These are phyloP conservation scores for Metschnikowia santaceciliae DNA, from an alignment of 805 yeast species.

Conservation along the genomic window DNA sequence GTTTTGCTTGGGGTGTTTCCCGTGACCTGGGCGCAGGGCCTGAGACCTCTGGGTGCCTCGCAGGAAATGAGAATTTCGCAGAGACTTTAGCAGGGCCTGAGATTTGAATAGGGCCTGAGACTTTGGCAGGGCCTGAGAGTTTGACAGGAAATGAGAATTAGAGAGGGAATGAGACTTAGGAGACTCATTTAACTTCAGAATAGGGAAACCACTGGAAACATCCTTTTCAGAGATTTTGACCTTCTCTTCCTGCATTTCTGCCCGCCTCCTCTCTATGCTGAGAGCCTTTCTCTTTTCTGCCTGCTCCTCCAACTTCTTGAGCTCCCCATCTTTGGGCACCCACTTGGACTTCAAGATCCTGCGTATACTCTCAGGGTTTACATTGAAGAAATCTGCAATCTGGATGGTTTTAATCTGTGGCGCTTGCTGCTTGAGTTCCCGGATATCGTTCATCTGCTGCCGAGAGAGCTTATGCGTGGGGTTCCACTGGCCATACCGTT, in stretches of 20 bases:
- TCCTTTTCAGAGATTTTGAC: too few relatives aligned
- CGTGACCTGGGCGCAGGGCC: conserved; percentile 7
- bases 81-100: too few relatives aligned
- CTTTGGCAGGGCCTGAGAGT: too few relatives aligned
- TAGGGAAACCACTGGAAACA: too few relatives aligned
- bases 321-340: conserved; percentile 61
- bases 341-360: conserved; percentile 75
- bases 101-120: too few relatives aligned
- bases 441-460: conserved; percentile 62
- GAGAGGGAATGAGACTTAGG: too few relatives aligned
- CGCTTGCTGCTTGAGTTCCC: conserved; percentile 48
- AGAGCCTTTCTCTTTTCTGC: conserved; percentile 37
- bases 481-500: conserved; percentile 64
- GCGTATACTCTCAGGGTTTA: conserved; percentile 80
- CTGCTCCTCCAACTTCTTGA: conserved; percentile 41
- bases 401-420: conserved; percentile 62
- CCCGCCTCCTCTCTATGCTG: conserved; percentile 13
- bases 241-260: conserved; percentile 5
- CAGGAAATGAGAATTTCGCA: not conserved
- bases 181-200: too few relatives aligned
- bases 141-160: too few relatives aligned
- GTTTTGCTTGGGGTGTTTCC: not conserved
- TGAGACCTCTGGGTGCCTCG: conserved; percentile 3
- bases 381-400: conserved; percentile 58
- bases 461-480: conserved; percentile 67